A percentile compares a stretch with the other conserved stretches of the same genome.
These are phyloP conservation scores for Solanum hybrid DNA, from an alignment of 305 asterid genomes.

Conservation along the genomic window DNA sequence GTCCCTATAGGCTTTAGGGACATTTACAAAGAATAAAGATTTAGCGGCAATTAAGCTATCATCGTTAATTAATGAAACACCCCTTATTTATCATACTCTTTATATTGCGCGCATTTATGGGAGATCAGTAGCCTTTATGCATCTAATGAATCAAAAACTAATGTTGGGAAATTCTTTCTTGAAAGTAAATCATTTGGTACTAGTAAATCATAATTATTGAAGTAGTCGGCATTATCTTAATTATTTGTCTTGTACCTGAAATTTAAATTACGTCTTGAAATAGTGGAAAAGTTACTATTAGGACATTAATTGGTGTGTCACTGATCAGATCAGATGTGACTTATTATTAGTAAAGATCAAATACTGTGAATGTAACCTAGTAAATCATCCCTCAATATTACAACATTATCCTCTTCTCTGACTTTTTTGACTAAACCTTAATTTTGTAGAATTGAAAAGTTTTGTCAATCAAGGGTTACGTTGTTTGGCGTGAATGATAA, in stretches of 20 bases:
- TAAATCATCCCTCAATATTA: not conserved
- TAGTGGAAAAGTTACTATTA: not conserved
- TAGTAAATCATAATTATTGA: not conserved
- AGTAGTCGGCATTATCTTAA: not conserved
- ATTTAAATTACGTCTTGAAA: not conserved
- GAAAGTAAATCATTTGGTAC: not conserved
- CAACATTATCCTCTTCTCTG: not conserved
- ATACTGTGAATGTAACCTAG: conserved; percentile 1
- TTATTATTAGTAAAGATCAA: not conserved
- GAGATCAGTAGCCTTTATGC: not conserved
- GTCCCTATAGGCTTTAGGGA: too few relatives aligned
- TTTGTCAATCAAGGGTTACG: not conserved
- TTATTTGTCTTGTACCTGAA: not conserved
- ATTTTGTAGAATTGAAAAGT: not conserved
- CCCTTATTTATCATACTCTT: not conserved
- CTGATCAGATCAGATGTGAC: not conserved
- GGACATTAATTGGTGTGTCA: not conserved
- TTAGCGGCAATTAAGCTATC: too few relatives aligned
- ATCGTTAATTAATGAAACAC: not conserved
- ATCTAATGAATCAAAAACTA: not conserved
- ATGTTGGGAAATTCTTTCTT: not conserved
- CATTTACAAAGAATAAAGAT: not conserved
- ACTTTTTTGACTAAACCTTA: not conserved
- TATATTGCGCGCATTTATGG: not conserved
- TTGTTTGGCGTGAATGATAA: not conserved